phyloP scores from a whole-genome alignment of 2,329 filamentous ascomycete genomes.

The Neurospora sp. region DNA sequence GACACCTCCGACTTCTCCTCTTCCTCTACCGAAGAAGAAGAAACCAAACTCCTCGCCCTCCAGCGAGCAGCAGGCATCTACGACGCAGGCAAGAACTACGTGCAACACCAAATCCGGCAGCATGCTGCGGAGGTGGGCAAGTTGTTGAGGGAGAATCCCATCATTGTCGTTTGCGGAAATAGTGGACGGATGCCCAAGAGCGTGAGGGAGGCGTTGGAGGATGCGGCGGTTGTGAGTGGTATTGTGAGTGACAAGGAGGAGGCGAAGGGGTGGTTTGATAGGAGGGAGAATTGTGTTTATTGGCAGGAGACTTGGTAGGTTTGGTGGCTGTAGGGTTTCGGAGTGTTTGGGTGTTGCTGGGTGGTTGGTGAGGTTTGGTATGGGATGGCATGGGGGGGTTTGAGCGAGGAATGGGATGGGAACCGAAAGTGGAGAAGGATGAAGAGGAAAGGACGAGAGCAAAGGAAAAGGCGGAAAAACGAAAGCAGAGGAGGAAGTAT shows the following conservation, averaged over 20 bases:
- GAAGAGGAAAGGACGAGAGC: too few relatives aligned
- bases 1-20: conserved; percentile 21
- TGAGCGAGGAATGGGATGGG: too few relatives aligned
- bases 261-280: conserved; percentile 26
- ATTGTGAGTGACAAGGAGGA: conserved; percentile 24
- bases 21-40: background rate
- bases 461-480: background rate
- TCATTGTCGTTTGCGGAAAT: conserved; percentile 46
- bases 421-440: too few relatives aligned
- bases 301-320: conserved; percentile 52
- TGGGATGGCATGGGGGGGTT: background rate
- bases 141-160: conserved; percentile 30
- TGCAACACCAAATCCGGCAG: conserved; percentile 42
- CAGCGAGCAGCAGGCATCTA: conserved; percentile 7
- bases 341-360: background rate
- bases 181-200: conserved; percentile 48
- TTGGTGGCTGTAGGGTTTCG: background rate
- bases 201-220: conserved; percentile 41
- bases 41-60: background rate
- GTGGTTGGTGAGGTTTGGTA: background rate
- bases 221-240: conserved; percentile 32
- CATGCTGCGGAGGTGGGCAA: conserved; percentile 27
- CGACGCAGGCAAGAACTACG: conserved; percentile 38
- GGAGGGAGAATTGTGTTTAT: conserved; percentile 26
- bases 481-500: background rate